phyloP scores from a whole-genome alignment of 2,329 filamentous ascomycete species.

The Botrytis fabae region DNA sequence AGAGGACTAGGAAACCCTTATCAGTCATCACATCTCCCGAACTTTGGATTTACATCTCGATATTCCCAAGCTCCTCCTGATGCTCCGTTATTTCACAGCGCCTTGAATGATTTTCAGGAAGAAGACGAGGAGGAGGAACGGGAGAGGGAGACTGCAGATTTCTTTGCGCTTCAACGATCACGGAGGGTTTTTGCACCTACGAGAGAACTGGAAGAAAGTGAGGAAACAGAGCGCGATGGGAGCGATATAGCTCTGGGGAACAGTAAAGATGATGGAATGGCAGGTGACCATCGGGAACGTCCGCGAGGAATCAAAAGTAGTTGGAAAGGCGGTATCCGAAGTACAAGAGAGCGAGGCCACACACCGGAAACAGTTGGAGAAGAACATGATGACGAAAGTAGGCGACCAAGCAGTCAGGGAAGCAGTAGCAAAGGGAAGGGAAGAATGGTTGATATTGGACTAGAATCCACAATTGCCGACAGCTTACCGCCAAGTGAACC shows the following conservation, averaged over 20 bases:
- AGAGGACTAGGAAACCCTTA: slow-evolving; percentile 69
- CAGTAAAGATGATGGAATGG: slow-evolving; percentile 50
- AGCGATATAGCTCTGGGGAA: slow-evolving; percentile 57
- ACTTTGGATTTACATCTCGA: slow-evolving; percentile 78
- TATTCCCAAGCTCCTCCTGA: slow-evolving; percentile 67
- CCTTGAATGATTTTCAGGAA: slow-evolving; percentile 85
- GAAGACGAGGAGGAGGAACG: slow-evolving; percentile 91
- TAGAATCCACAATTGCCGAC: slow-evolving; percentile 66
- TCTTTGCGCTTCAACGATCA: slow-evolving; percentile 87
- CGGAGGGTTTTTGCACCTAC: slow-evolving; percentile 84
- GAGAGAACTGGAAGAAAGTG: slow-evolving; percentile 74
- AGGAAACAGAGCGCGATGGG: slow-evolving; percentile 75
- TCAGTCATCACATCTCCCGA: slow-evolving; percentile 70
- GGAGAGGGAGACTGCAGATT: slow-evolving; percentile 88
- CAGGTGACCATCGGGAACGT: slow-evolving; percentile 49
- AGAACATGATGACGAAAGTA: slow-evolving; percentile 39
- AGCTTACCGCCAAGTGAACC: slow-evolving; percentile 62
- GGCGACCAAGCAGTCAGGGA: slow-evolving; percentile 34
- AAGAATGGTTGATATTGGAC: slow-evolving; percentile 79
- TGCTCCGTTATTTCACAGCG: slow-evolving; percentile 92
- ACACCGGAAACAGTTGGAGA: slow-evolving; percentile 42
- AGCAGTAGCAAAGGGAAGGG: slow-evolving; percentile 57
- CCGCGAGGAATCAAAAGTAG: slow-evolving; percentile 59
- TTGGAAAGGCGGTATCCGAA: slow-evolving; percentile 54
- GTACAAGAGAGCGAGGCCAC: slow-evolving; percentile 35